Base-by-base conservation (phyloP, 345 rosid genomes). In the Brassica cretica region DNA sequence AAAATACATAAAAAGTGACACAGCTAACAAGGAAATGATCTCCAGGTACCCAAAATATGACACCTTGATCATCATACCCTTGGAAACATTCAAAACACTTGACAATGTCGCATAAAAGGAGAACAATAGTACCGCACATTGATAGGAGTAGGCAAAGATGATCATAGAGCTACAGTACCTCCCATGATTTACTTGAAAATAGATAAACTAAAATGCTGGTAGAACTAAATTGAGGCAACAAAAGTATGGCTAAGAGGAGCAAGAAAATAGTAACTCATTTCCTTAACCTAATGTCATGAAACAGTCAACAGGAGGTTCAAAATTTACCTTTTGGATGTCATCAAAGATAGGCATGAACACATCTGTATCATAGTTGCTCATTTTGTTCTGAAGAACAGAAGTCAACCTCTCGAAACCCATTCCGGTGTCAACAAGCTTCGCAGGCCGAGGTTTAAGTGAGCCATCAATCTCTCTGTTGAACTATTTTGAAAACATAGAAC, bases 351-450 rank as follows among this genome's bases (percentile, higher is more conserved):
- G 98, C 79, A 87, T 1, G 84, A 91, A 93, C 46, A 91, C 89
- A 81, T 93, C 93, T 66, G 97, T 93, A 73, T 91, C 98, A 73
- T 91, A 93, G 80, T 89, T 93, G 92, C 97, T 93, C 95, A 91
- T 91, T 86, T 86, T 89, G 76, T 88, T 87, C 80, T 91, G 98
- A 32, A 93, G 91, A 66, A 91, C 79, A 25, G 92, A 89, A 76
- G 94, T 87, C 82, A 93, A 78, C 80, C 97, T 88, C 84, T 93
- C 95, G 61, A 93, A 89, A 25, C 98, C 98, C 98, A 93, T 0
- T 74, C 98, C 98, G 69, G 93, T 93, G 73, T 93, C 98, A 81
- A 93, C 98, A 85, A 89, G 98, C 89, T 88, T 89, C 58, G 93
- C 85, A 55, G 97, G 97, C 55, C 91, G 85, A 81, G 88, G 82